These are phyloP conservation scores for Bothriochloa decipiens DNA, from an alignment of 176 grass and related monocot species.

Conservation along the genomic window DNA sequence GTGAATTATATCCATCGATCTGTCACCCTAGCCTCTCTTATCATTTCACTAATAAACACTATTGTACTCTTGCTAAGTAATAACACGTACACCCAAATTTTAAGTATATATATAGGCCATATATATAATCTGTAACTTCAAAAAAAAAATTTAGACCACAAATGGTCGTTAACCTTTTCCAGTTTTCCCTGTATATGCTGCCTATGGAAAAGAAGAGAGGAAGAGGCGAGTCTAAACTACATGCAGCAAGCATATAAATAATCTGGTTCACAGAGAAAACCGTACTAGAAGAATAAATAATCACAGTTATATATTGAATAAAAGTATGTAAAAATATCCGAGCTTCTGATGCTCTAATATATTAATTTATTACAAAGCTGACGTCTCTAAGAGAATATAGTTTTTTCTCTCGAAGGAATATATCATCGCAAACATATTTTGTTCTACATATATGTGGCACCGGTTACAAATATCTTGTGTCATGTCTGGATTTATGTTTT, in stretches of 20 bases:
- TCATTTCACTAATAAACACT: too few species aligned
- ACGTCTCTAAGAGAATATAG: background rate
- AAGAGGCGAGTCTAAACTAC: too few species aligned
- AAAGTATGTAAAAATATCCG: background rate
- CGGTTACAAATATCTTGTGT: conserved; percentile 4
- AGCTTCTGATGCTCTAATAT: background rate
- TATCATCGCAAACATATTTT: background rate
- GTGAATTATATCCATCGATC: too few species aligned
- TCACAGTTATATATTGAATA: background rate
- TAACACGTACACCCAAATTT: too few species aligned
- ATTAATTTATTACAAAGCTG: conserved; percentile 2
- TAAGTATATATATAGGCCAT: too few species aligned
- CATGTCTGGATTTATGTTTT: conserved; percentile 4
- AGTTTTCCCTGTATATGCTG: too few species aligned
- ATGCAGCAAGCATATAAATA: background rate
- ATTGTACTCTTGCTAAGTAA: too few species aligned
- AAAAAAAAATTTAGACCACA: too few species aligned
- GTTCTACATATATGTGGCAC: conserved; percentile 1
- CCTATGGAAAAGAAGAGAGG: too few species aligned
- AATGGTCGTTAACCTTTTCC: too few species aligned
- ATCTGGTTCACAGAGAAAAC: background rate
- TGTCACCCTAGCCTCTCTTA: too few species aligned
- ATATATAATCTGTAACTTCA: too few species aligned
- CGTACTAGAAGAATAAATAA: background rate
- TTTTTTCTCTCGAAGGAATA: background rate